Evolutionary conservation across 805 yeast genomes (phyloP).

Genomic region (Pichia cephalocereana): DNA sequence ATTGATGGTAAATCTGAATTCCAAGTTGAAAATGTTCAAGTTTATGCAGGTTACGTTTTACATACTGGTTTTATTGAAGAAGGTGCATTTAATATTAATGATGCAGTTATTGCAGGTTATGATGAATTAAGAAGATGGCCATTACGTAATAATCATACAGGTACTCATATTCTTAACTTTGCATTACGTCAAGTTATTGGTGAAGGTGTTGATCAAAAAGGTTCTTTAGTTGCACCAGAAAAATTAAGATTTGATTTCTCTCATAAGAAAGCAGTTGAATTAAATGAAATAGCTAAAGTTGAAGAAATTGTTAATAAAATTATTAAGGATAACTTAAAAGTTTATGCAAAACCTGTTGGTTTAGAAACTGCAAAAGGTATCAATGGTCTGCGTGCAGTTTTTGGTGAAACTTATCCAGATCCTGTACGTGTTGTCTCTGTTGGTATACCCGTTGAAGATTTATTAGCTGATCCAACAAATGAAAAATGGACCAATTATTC

Average conservation of each 20-base stretch:
- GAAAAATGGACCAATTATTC: constrained; percentile 71
- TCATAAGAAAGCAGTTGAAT: constrained; percentile 74
- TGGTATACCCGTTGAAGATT: constrained; percentile 81
- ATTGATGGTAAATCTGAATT: constrained; percentile 84
- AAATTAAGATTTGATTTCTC: constrained; percentile 94
- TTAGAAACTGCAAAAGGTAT: constrained; percentile 66
- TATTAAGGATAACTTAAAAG: constrained; percentile 62
- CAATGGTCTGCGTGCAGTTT: constrained; percentile 89
- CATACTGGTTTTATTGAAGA: constrained; percentile 85
- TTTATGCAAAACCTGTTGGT: constrained; percentile 76
- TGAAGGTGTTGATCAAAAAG: constrained; percentile 86
- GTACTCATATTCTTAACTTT: constrained; percentile 89
- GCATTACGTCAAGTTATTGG: constrained; percentile 85
- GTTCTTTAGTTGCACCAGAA: constrained; percentile 93
- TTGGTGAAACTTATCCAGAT: constrained; percentile 98
- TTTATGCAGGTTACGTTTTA: constrained; percentile 88
- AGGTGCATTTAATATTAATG: constrained; percentile 63
- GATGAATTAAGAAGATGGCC: constrained; percentile 96
- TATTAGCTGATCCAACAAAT: constrained; percentile 61
- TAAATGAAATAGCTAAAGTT: constrained; percentile 62
- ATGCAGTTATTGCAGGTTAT: constrained; percentile 71
- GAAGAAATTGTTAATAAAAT: constrained; percentile 66
- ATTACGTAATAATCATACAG: constrained; percentile 95
- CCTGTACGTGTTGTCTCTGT: constrained; percentile 97
- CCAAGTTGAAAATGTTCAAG: constrained; percentile 84